Evolutionary conservation across 2,329 filamentous ascomycete genomes (phyloP), one percentile per base, ranked within the genome.

Genomic region (Trichophyton schoenleinii): DNA sequence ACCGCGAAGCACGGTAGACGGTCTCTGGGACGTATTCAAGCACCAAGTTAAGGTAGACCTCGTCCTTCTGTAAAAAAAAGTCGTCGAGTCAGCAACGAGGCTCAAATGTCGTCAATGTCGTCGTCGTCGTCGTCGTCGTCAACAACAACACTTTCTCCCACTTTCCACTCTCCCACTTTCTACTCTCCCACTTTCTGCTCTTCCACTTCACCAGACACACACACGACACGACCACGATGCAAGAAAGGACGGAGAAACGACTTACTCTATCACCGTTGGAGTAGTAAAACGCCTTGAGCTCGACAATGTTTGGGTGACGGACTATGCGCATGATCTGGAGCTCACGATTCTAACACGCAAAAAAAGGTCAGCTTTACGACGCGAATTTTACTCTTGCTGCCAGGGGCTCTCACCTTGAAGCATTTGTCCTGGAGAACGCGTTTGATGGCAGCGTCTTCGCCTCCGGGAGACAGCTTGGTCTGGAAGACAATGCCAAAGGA

Each of bases 261-360:
- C 82, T 69, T 85, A 99, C 94, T 76, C 94, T 86, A 77, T 99
- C 94, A 72, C 94, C 94, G 73, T 97, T 99, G 69, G 92, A 96
- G 79, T 97, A 99, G 79, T 96, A 99, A 79, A 99, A 99, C 60
- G 94, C 94, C 80, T 99, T 99, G 66, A 99, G 82, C 76, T 97
- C 91, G 64, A 99, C 94, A 70, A 99, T 97, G 78, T 99, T 99
- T 61, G 94, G 94, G 75, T 99, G 94, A 72, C 92, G 87, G 71
- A 99, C 94, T 73, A 99, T 99, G 73, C 94, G 88, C 94, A 99
- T 99, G 74, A 99, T 99, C 76, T 99, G 94, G 68, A 99, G 83
- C 75, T 99, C 94, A 77, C 94, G 91, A 74, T 99, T 99, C 94
- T 99, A 31, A 31, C 28, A 73, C 57, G 52, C 60, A 46, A 9